A percentile compares a stretch with the other conserved stretches of the same genome.
Conservation (phyloP, 768 basidiomycete genomes). For the Suillus sp. region DNA sequence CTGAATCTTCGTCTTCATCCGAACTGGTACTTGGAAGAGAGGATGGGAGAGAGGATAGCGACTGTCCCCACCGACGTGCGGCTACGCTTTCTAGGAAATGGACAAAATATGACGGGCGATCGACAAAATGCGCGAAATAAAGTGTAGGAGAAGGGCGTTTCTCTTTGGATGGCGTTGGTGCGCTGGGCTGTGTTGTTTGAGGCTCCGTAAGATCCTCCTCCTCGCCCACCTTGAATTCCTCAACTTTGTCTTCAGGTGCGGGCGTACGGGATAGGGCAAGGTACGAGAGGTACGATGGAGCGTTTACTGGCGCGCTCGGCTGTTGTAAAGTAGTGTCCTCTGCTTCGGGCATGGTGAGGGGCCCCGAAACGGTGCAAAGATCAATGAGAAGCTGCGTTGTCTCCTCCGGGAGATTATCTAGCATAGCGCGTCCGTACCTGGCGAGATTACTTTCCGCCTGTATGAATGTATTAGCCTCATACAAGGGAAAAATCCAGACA, state of each 20-base stretch:
- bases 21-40: conserved; percentile 16
- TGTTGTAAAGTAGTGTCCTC: conserved; percentile 38
- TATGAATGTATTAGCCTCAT: neutral
- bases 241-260: conserved; percentile 26
- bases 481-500: neutral
- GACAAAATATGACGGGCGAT: conserved; percentile 82
- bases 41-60: conserved; percentile 43
- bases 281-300: conserved; percentile 77
- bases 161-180: conserved; percentile 20
- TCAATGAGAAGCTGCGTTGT: conserved; percentile 93
- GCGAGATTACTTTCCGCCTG: conserved; percentile 87
- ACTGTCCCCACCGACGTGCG: conserved; percentile 75
- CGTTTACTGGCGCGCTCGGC: conserved; percentile 27
- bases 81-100: conserved; percentile 90
- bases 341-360: conserved; percentile 44
- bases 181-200: conserved; percentile 27
- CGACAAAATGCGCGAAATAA: conserved; percentile 94
- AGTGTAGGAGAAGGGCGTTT: conserved; percentile 77
- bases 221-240: conserved; percentile 13
- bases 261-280: conserved; percentile 69
- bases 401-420: conserved; percentile 80
- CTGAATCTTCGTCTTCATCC: conserved; percentile 48
- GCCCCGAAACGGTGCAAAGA: conserved; percentile 72
- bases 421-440: conserved; percentile 84
- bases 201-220: conserved; percentile 23